Conservation (phyloP, 108 stramenopile species). For the Cyclotella cryptica region DNA sequence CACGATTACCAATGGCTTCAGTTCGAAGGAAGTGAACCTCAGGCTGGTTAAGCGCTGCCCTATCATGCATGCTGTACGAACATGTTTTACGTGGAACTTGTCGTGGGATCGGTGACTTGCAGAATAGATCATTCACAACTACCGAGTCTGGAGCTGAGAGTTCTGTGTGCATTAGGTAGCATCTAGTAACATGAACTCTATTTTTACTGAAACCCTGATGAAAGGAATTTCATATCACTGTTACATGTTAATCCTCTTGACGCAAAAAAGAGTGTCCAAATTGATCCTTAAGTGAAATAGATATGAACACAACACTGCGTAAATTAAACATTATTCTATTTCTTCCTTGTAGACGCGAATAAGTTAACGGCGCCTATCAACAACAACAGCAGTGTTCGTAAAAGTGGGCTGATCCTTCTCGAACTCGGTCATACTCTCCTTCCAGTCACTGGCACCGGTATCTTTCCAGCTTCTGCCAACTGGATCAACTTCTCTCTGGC, state of each 20-base stretch:
- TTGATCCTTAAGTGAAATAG: no score
- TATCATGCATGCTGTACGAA: no score
- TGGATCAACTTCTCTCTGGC: constrained; percentile 10
- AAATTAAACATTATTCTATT: no score
- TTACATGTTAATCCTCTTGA: no score
- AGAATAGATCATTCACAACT: not conserved
- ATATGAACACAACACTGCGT: no score
- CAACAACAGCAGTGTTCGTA: constrained; percentile 72
- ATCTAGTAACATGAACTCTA: no score
- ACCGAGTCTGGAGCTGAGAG: not conserved
- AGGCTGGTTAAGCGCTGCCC: constrained; percentile 18
- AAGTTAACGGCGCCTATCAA: constrained; percentile 37
- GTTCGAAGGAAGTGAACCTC: constrained; percentile 12
- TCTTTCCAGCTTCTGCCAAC: constrained; percentile 43
- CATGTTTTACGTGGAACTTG: no score
- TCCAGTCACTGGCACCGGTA: constrained; percentile 85
- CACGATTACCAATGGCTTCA: not conserved
- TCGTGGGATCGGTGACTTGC: no score
- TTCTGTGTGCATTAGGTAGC: not conserved
- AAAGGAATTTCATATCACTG: no score
- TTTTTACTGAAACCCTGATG: no score
- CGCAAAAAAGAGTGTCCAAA: no score
- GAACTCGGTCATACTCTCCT: constrained; percentile 68
- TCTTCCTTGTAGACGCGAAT: no score
- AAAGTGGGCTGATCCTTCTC: constrained; percentile 61